These are phyloP conservation scores for Glycyrrhiza uralensis DNA, from an alignment of 306 rosid genomes.

Conservation along the genomic window DNA sequence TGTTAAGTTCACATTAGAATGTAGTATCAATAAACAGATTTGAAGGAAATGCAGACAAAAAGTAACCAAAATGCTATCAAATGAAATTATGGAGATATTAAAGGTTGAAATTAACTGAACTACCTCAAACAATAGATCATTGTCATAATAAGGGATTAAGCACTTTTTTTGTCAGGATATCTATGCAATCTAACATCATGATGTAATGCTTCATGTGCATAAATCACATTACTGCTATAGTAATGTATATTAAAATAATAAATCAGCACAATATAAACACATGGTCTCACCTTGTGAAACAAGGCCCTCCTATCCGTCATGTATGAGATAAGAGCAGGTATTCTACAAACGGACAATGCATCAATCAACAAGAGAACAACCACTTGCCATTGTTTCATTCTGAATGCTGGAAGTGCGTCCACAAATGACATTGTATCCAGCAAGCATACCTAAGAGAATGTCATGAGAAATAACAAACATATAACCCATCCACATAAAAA, in stretches of 20 bases:
- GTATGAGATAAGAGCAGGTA: conserved; percentile 64
- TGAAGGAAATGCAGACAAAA: background rate
- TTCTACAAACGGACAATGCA: conserved; percentile 75
- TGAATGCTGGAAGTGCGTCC: conserved; percentile 82
- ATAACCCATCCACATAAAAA: background rate
- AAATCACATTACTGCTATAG: background rate
- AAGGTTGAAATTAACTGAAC: background rate
- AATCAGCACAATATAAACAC: background rate
- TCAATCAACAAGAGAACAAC: conserved; percentile 71
- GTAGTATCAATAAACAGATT: background rate
- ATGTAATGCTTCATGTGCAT: background rate
- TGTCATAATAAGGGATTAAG: background rate
- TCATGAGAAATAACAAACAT: conserved; percentile 11
- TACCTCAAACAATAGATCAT: background rate
- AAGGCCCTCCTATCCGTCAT: conserved; percentile 58
- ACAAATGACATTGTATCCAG: conserved; percentile 84
- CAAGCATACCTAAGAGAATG: conserved; percentile 55
- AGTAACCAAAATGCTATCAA: background rate
- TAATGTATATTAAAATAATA: background rate
- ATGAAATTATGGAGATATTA: background rate
- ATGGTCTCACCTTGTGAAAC: conserved; percentile 59
- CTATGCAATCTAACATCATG: background rate
- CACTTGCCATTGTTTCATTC: conserved; percentile 89
- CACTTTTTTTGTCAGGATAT: background rate
- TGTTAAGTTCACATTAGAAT: conserved; percentile 5